A percentile compares a stretch with the other conserved stretches of the same genome.
Conservation (phyloP, 2,329 filamentous ascomycete genomes). For the Ceratocystis cubensis region DNA sequence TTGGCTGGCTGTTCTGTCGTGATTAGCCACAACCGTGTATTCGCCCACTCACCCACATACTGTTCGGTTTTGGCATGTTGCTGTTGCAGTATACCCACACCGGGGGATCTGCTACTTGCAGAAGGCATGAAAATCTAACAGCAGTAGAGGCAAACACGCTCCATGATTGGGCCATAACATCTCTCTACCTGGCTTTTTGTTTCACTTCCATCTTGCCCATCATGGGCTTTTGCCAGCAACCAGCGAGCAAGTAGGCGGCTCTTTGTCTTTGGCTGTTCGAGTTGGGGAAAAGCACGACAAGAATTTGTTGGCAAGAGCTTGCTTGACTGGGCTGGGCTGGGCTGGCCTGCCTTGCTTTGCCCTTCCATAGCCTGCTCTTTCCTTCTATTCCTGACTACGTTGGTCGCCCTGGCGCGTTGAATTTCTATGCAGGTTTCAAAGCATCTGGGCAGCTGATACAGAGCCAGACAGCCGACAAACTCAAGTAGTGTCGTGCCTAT, state of each 20-base stretch:
- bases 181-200: background rate
- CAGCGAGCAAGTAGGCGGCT: background rate
- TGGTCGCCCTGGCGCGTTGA: too few species aligned
- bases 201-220: background rate
- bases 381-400: too few species aligned
- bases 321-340: background rate
- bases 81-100: slow-evolving; percentile 4
- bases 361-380: too few species aligned
- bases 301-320: background rate
- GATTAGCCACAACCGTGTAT: background rate
- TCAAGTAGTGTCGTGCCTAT: too few species aligned
- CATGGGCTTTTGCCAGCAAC: background rate
- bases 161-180: background rate
- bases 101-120: slow-evolving; percentile 6
- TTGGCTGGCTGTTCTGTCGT: background rate
- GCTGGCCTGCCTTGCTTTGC: background rate
- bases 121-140: background rate
- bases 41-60: background rate
- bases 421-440: too few species aligned
- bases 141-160: background rate
- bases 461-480: too few species aligned
- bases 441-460: too few species aligned
- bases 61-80: background rate
- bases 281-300: background rate
- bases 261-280: background rate